Conservation (phyloP, 257 asterid genomes). For the Lantana camara region DNA sequence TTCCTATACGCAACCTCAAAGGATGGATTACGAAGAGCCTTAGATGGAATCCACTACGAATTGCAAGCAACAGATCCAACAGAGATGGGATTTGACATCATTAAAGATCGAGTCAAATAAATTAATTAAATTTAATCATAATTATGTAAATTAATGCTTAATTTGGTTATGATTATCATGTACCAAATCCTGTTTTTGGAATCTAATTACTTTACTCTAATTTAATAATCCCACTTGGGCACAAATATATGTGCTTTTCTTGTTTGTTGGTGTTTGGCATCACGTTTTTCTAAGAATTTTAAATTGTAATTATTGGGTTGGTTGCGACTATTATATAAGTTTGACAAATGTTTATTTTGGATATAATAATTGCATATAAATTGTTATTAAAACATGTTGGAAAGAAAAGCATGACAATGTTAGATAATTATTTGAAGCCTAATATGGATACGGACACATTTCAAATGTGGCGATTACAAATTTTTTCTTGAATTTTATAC, state of each 20-base stretch:
- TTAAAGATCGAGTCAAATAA: constrained; percentile 64
- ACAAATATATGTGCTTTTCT: constrained; percentile 19
- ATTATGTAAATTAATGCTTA: too few relatives aligned
- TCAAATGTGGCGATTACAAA: too few relatives aligned
- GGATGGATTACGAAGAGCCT: constrained; percentile 70
- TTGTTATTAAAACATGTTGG: too few relatives aligned
- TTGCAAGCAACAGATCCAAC: constrained; percentile 90
- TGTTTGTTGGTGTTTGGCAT: constrained; percentile 22
- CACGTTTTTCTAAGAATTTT: constrained; percentile 1
- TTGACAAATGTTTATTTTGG: too few relatives aligned
- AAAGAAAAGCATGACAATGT: too few relatives aligned
- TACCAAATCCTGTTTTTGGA: constrained; percentile 32
- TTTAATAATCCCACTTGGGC: constrained; percentile 40
- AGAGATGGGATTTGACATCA: constrained; percentile 83
- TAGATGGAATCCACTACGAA: constrained; percentile 78
- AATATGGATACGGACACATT: too few relatives aligned
- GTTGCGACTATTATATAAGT: too few relatives aligned
- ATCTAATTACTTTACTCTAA: constrained; percentile 33
- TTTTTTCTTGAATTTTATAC: too few relatives aligned
- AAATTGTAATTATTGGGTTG: too few relatives aligned
- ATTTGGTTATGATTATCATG: background rate
- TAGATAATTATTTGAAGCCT: too few relatives aligned
- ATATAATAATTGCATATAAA: too few relatives aligned
- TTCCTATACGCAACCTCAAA: constrained; percentile 81
- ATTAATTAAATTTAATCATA: background rate